phyloP scores from a whole-genome alignment of 2,329 filamentous ascomycete species.

The Knufia petricola region DNA sequence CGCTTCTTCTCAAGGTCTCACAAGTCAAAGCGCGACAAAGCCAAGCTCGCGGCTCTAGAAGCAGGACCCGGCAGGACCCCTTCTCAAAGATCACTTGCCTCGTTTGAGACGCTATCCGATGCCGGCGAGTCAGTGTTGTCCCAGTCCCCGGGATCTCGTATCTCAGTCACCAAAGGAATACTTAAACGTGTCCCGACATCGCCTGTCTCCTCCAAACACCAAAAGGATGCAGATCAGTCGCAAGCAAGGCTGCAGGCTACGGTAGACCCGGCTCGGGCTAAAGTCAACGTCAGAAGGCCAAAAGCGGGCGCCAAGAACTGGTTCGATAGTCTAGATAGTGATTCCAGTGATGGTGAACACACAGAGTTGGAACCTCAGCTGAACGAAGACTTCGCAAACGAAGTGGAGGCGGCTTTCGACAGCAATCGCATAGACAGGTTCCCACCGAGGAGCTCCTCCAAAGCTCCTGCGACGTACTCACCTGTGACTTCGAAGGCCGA shows the following conservation, averaged over 20 bases:
- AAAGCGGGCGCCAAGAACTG: slow-evolving; percentile 24
- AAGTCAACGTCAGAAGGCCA: slow-evolving; percentile 21
- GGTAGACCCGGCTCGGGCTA: slow-evolving; percentile 12
- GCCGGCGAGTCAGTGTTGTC: slow-evolving; percentile 16
- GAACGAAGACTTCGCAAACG: slow-evolving; percentile 17
- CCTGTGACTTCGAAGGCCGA: not conserved
- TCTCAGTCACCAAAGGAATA: slow-evolving; percentile 21
- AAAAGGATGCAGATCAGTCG: not conserved
- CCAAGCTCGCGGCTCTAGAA: not conserved
- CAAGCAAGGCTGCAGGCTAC: not conserved
- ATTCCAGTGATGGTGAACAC: slow-evolving; percentile 27
- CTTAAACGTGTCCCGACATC: not conserved
- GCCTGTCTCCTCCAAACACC: not conserved
- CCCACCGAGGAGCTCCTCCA: slow-evolving; percentile 1
- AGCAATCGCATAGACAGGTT: slow-evolving; percentile 13
- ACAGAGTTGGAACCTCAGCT: slow-evolving; percentile 17
- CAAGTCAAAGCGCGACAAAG: slow-evolving; percentile 8
- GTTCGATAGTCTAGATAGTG: slow-evolving; percentile 28
- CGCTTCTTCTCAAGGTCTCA: slow-evolving; percentile 14
- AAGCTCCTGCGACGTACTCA: not conserved
- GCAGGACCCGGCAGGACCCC: not conserved
- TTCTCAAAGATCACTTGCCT: not conserved
- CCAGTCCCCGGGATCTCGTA: slow-evolving; percentile 21
- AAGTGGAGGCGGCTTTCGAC: slow-evolving; percentile 20
- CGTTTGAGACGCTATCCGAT: slow-evolving; percentile 7